These are phyloP conservation scores for Platanthera guangdongensis DNA, from an alignment of 106 monocot genomes.

Conservation along the genomic window DNA sequence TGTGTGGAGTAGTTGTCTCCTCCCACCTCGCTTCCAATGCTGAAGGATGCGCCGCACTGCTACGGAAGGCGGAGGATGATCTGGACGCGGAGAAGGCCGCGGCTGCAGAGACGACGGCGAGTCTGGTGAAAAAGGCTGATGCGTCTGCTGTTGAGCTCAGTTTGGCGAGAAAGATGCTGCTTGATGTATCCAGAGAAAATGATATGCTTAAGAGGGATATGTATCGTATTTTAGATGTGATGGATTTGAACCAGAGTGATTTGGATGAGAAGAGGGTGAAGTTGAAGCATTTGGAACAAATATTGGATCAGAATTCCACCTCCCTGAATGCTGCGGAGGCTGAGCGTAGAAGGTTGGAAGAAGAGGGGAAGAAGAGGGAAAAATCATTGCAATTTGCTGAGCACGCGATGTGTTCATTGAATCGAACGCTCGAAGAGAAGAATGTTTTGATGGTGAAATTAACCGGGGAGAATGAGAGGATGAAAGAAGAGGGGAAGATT, in stretches of 20 bases:
- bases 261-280: neutral
- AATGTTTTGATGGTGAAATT: slow-evolving; percentile 3
- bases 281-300: neutral
- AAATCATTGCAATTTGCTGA: neutral
- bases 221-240: neutral
- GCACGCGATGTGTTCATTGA: neutral
- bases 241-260: neutral
- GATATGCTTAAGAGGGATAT: neutral
- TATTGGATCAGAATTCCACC: neutral
- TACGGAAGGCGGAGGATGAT: neutral
- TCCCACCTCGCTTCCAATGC: neutral
- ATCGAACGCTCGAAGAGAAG: neutral
- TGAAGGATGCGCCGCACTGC: neutral
- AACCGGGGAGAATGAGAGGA: neutral
- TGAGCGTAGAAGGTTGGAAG: slow-evolving; percentile 12
- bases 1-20: slow-evolving; percentile 17
- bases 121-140: slow-evolving; percentile 4
- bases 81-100: neutral
- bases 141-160: slow-evolving; percentile 3
- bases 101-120: neutral
- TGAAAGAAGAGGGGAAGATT: neutral
- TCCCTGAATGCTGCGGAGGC: too few species aligned
- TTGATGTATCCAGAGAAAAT: slow-evolving; percentile 3
- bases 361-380: slow-evolving; percentile 3
- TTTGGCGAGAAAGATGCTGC: neutral